Percentiles rank a stretch among this genome's conserved stretches.
These are phyloP conservation scores for Abortiporus biennis DNA, from an alignment of 1,284 basidiomycete genomes.

Conservation along the genomic window DNA sequence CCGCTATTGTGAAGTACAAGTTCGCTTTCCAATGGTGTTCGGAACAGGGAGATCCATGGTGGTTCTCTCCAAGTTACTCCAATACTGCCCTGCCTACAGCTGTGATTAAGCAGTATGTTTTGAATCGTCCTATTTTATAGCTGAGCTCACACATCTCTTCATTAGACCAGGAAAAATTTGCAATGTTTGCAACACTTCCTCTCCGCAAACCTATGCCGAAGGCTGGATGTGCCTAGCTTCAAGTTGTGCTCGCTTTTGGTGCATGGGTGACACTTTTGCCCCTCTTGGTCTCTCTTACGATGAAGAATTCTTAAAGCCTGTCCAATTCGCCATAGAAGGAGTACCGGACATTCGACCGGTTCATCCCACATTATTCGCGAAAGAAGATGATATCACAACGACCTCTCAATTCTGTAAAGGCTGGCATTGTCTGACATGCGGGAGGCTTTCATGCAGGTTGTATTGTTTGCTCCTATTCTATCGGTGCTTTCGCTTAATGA, in stretches of 20 bases:
- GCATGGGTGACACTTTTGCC: constrained; percentile 20
- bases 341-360: constrained; percentile 27
- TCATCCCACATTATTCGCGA: constrained; percentile 23
- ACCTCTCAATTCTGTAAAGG: constrained; percentile 55
- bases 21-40: constrained; percentile 79
- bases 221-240: constrained; percentile 62
- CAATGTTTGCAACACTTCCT: constrained; percentile 19
- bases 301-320: constrained; percentile 36
- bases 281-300: constrained; percentile 38
- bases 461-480: constrained; percentile 13
- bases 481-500: constrained; percentile 6
- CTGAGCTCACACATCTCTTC: not conserved
- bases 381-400: constrained; percentile 36
- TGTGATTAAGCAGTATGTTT: not conserved
- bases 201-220: constrained; percentile 46
- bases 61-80: too few species aligned
- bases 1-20: constrained; percentile 62
- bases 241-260: constrained; percentile 52
- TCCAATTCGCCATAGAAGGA: constrained; percentile 14
- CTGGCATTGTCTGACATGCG: constrained; percentile 62
- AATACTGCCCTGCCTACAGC: not conserved
- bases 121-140: not conserved
- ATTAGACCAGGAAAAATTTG: too few species aligned
- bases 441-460: constrained; percentile 68
- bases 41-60: constrained; percentile 59